Percentiles rank a stretch among this genome's conserved stretches.
phyloP scores from a whole-genome alignment of 108 stramenopile genomes.

The Cyclotella atomus region DNA sequence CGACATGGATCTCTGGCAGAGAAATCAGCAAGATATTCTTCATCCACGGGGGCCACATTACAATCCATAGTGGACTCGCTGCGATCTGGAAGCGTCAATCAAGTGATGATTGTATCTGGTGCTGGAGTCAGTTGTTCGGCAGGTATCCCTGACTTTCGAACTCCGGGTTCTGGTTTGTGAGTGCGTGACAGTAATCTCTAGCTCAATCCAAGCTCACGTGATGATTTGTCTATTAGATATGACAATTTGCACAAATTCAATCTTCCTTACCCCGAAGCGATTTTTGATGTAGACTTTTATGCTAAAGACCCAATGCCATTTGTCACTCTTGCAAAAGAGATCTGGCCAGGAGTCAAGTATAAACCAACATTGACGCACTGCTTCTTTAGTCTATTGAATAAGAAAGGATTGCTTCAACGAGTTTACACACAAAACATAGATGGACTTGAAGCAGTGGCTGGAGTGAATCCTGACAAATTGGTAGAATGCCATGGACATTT shows the following conservation, averaged over 20 bases:
- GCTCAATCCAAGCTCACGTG: neutral
- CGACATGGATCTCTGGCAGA: neutral
- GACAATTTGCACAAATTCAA: constrained; percentile 88
- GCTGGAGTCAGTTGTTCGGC: constrained; percentile 41
- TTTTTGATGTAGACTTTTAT: constrained; percentile 93
- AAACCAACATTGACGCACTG: constrained; percentile 88
- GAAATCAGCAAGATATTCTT: constrained; percentile 14
- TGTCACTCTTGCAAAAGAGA: constrained; percentile 69
- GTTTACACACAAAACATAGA: constrained; percentile 97
- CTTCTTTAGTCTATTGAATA: constrained; percentile 82
- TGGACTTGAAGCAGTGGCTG: constrained; percentile 87
- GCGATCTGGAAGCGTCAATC: constrained; percentile 11
- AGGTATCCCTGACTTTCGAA: constrained; percentile 48
- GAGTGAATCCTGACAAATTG: constrained; percentile 68
- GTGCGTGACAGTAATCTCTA: neutral
- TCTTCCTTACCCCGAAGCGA: constrained; percentile 90
- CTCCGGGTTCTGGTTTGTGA: constrained; percentile 41
- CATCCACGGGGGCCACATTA: constrained; percentile 16
- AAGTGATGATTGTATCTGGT: constrained; percentile 35
- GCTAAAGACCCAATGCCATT: constrained; percentile 74
- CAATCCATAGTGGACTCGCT: constrained; percentile 33
- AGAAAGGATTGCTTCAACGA: constrained; percentile 76
- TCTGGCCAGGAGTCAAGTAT: constrained; percentile 87
- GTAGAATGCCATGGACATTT: constrained; percentile 94
- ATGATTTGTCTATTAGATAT: constrained; percentile 46